Evolutionary conservation across 805 yeast species (phyloP).

Genomic region (Candida awuae): DNA sequence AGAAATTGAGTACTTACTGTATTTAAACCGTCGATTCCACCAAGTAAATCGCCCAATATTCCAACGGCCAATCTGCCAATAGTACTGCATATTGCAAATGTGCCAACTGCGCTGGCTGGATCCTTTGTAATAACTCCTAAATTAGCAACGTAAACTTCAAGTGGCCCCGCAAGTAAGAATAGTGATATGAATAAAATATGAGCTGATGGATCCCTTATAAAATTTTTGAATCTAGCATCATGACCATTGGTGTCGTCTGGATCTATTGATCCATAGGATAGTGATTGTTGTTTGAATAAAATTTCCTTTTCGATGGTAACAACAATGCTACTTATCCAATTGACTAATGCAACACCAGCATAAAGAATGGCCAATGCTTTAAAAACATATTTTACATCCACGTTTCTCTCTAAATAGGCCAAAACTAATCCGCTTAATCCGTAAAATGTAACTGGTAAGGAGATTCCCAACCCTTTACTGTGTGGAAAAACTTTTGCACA

Average conservation of each 20-base stretch:
- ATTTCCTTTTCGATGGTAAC: slow-evolving; percentile 51
- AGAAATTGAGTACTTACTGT: neutral
- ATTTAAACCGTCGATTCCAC: slow-evolving; percentile 9
- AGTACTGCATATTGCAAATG: slow-evolving; percentile 61
- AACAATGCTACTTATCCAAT: slow-evolving; percentile 57
- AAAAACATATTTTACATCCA: slow-evolving; percentile 49
- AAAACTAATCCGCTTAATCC: slow-evolving; percentile 77
- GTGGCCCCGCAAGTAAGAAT: slow-evolving; percentile 67
- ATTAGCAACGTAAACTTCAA: slow-evolving; percentile 78
- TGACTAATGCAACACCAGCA: slow-evolving; percentile 46
- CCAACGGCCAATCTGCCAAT: slow-evolving; percentile 59
- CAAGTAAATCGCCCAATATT: slow-evolving; percentile 49
- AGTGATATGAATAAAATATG: slow-evolving; percentile 58
- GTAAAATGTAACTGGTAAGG: slow-evolving; percentile 81
- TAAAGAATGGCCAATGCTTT: slow-evolving; percentile 45
- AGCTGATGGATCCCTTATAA: slow-evolving; percentile 48
- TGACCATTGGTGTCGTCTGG: slow-evolving; percentile 11
- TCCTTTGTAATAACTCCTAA: slow-evolving; percentile 53
- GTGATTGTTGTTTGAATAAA: slow-evolving; percentile 22
- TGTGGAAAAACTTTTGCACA: slow-evolving; percentile 83
- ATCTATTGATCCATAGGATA: neutral
- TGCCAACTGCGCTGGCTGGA: slow-evolving; percentile 44
- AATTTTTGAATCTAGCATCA: slow-evolving; percentile 21
- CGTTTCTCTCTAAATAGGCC: slow-evolving; percentile 34
- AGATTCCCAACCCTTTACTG: slow-evolving; percentile 70